A percentile compares a stretch with the other conserved stretches of the same genome.
Evolutionary conservation across 2,329 filamentous ascomycete genomes (phyloP).

Genomic region (Daldinia sp.): DNA sequence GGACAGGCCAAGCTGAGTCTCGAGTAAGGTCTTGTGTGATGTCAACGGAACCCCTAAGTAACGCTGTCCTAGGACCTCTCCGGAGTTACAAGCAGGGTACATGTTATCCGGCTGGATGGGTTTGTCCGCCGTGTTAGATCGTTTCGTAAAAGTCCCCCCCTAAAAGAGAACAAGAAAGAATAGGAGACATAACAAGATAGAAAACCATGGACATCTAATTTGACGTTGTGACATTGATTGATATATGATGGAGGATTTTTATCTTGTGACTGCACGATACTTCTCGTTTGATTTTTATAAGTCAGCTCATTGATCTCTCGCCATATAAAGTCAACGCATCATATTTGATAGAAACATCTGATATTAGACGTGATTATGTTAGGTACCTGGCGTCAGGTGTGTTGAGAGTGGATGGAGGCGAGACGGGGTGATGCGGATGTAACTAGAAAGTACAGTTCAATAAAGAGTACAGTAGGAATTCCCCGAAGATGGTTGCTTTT

Average conservation of each 20-base stretch:
- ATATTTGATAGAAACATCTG: slow-evolving; percentile 24
- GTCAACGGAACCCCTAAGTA: slow-evolving; percentile 27
- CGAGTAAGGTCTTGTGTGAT: slow-evolving; percentile 29
- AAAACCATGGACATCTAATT: background rate
- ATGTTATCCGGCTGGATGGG: slow-evolving; percentile 11
- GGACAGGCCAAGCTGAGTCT: slow-evolving; percentile 16
- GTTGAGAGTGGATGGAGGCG: background rate
- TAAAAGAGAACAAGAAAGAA: background rate
- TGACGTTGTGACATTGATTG: background rate
- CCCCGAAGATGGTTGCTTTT: slow-evolving; percentile 21
- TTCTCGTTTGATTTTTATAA: slow-evolving; percentile 32
- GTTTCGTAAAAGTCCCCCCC: background rate
- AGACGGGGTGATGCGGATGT: slow-evolving; percentile 31
- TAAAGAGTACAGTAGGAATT: slow-evolving; percentile 35
- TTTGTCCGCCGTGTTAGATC: slow-evolving; percentile 17
- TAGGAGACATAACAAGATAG: background rate
- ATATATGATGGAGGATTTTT: slow-evolving; percentile 21
- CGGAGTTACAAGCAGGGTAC: slow-evolving; percentile 30
- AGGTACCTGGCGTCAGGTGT: slow-evolving; percentile 2
- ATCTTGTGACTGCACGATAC: slow-evolving; percentile 29
- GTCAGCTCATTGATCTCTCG: slow-evolving; percentile 30
- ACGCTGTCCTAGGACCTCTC: slow-evolving; percentile 38
- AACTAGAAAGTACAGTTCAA: slow-evolving; percentile 24
- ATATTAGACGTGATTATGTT: slow-evolving; percentile 25
- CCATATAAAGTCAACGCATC: slow-evolving; percentile 23